Percentiles rank a stretch among this genome's conserved stretches.
Conservation (phyloP, 2,329 filamentous ascomycete genomes). For the Leptodontidium sp. region DNA sequence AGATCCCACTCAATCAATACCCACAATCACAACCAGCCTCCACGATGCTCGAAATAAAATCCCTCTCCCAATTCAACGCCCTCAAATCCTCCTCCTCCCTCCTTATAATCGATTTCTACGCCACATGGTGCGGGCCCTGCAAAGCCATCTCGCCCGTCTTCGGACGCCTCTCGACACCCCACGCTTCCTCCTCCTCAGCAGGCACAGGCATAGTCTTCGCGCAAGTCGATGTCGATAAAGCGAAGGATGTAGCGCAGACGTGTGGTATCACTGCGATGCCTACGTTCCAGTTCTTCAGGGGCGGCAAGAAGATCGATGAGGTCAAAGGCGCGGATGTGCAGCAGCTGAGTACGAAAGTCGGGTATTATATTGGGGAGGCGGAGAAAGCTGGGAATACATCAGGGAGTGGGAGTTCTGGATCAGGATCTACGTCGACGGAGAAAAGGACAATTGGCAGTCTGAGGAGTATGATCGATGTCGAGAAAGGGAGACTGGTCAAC, state of each 20-base stretch:
- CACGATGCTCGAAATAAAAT: conserved; percentile 44
- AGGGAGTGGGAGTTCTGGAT: conserved; percentile 19
- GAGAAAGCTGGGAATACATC: conserved; percentile 31
- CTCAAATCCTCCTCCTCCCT: conserved; percentile 38
- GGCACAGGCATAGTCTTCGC: conserved; percentile 76
- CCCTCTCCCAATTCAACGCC: conserved; percentile 44
- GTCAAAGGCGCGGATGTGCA: conserved; percentile 83
- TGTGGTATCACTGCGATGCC: conserved; percentile 88
- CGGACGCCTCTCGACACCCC: conserved; percentile 78
- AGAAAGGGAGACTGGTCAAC: conserved; percentile 35
- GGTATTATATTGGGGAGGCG: conserved; percentile 39
- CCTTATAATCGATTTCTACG: conserved; percentile 66
- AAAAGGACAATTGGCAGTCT: conserved; percentile 30
- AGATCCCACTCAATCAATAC: no score
- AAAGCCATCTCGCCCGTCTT: conserved; percentile 90
- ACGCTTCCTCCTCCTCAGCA: conserved; percentile 65
- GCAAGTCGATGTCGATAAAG: conserved; percentile 88
- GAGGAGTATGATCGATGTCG: conserved; percentile 40
- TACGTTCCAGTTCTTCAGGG: conserved; percentile 90
- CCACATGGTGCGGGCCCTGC: conserved; percentile 93
- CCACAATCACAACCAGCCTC: neutral
- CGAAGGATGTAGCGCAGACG: conserved; percentile 76
- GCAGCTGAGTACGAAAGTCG: conserved; percentile 63
- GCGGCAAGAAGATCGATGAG: conserved; percentile 74
- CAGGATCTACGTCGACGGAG: neutral